phyloP scores from a whole-genome alignment of 306 rosid species.

The Myrica gale region DNA sequence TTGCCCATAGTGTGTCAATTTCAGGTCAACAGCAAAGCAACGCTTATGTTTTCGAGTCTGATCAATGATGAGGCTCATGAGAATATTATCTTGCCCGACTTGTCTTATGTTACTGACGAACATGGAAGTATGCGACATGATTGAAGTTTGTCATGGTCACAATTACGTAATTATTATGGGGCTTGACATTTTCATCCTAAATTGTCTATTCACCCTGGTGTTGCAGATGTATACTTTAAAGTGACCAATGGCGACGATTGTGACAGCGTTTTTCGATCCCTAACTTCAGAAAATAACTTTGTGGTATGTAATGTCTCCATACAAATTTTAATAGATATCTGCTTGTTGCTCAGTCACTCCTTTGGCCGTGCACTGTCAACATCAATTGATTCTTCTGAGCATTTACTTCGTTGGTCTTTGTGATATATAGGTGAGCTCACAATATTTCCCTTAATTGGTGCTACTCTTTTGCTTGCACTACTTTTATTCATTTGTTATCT shows the following conservation, averaged over 20 bases:
- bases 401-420: not conserved
- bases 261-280: slow-evolving; percentile 67
- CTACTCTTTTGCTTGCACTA: not conserved
- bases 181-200: slow-evolving; percentile 28
- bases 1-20: slow-evolving; percentile 35
- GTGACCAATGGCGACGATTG: slow-evolving; percentile 66
- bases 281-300: slow-evolving; percentile 74
- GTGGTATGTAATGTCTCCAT: slow-evolving; percentile 62
- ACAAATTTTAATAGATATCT: not conserved
- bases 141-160: slow-evolving; percentile 28
- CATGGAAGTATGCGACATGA: slow-evolving; percentile 79
- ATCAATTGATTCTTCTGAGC: not conserved
- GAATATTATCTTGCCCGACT: slow-evolving; percentile 84
- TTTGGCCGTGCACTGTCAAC: slow-evolving; percentile 16
- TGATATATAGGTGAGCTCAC: not conserved
- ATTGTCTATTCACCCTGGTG: slow-evolving; percentile 26
- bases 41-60: slow-evolving; percentile 73
- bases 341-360: not conserved
- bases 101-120: slow-evolving; percentile 91
- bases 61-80: slow-evolving; percentile 70
- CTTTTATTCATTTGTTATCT: not conserved
- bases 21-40: slow-evolving; percentile 91
- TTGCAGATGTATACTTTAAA: slow-evolving; percentile 88
- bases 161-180: slow-evolving; percentile 12
- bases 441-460: not conserved